Evolutionary conservation across 2,329 filamentous ascomycete genomes (phyloP).

Genomic region (Diplodia scrobiculata): DNA sequence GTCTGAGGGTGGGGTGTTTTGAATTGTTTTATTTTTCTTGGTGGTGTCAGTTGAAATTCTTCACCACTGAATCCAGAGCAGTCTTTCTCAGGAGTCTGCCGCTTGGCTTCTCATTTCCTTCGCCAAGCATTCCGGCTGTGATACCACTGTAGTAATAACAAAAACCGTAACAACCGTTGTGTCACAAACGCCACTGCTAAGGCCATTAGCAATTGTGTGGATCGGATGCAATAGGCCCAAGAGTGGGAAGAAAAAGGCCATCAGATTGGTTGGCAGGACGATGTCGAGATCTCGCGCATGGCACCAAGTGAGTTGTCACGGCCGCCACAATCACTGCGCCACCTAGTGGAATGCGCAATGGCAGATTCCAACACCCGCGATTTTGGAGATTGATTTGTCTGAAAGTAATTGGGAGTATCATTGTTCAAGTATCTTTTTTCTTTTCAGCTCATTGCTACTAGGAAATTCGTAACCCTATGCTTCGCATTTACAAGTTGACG

Average conservation of each 20-base stretch:
- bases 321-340: no score
- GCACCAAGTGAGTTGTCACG: neutral
- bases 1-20: neutral
- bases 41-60: neutral
- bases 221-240: neutral
- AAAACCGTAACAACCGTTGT: neutral
- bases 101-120: neutral
- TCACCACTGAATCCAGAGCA: neutral
- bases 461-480: constrained; percentile 21
- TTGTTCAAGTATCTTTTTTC: constrained; percentile 22
- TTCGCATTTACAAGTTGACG: constrained; percentile 72
- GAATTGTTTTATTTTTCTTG: no score
- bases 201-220: neutral
- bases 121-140: constrained; percentile 8
- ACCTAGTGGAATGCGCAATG: neutral
- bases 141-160: neutral
- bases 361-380: neutral
- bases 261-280: neutral
- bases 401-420: constrained; percentile 22
- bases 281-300: neutral
- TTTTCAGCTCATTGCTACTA: constrained; percentile 22
- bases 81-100: no score
- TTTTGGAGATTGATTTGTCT: neutral
- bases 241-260: no score
- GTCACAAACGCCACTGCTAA: neutral